Evolutionary conservation across 805 yeast genomes (phyloP).

Genomic region (Ogataea methanolica): DNA sequence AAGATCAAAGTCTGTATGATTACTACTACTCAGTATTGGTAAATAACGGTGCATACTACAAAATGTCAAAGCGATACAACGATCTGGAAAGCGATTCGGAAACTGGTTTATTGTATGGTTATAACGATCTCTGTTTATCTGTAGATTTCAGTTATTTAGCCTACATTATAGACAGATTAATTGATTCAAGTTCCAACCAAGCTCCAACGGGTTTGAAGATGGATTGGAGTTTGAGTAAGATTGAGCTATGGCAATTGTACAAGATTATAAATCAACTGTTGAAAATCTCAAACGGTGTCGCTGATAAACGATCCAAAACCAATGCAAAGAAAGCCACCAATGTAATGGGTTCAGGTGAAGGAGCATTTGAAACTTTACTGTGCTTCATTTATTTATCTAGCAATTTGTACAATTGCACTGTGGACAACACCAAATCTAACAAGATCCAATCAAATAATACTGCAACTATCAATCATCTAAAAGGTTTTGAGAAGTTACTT

Average conservation of each 20-base stretch:
- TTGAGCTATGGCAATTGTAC: slow-evolving; percentile 23
- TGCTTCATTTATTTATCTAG: neutral
- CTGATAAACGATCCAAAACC: neutral
- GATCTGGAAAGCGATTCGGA: too few relatives aligned
- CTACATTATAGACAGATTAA: slow-evolving; percentile 14
- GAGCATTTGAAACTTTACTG: slow-evolving; percentile 1
- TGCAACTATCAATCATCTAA: neutral
- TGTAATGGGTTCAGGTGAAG: neutral
- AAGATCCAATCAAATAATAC: too few relatives aligned
- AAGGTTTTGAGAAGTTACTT: slow-evolving; percentile 13
- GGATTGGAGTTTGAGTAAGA: slow-evolving; percentile 20
- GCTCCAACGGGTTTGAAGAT: slow-evolving; percentile 1
- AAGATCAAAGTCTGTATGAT: slow-evolving; percentile 8
- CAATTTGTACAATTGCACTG: too few relatives aligned
- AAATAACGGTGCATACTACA: slow-evolving; percentile 17
- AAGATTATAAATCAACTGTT: slow-evolving; percentile 22
- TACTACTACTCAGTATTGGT: slow-evolving; percentile 12
- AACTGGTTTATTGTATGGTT: too few relatives aligned
- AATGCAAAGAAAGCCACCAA: neutral
- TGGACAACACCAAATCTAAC: neutral
- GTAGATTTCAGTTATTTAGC: slow-evolving; percentile 23
- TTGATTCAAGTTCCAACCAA: slow-evolving; percentile 8
- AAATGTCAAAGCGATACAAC: neutral
- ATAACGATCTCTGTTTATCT: slow-evolving; percentile 3
- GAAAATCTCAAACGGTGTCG: slow-evolving; percentile 6